Evolutionary conservation across 2,329 filamentous ascomycete species (phyloP), one percentile per base, ranked within the genome.

Genomic region (Triangularia setosa): DNA sequence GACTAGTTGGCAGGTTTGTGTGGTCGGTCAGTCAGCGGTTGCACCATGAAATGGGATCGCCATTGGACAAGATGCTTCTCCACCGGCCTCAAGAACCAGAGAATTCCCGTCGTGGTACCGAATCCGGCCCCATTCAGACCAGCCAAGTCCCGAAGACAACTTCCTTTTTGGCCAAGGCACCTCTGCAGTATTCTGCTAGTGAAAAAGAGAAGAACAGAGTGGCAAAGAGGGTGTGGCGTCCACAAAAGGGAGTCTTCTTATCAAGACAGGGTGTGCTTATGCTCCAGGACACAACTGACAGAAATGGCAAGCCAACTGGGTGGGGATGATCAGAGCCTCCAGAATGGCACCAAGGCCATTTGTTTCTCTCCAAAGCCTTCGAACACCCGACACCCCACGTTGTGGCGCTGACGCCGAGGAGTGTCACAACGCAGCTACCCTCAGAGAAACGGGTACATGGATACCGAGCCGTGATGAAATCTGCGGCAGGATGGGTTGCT

Each of bases 21-120:
- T 67, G 61, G 40, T n/a, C 40, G 40, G 55, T 63, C 60, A 28
- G 30, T 62, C 65, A 57, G 61, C 60, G 60, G 63, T 60, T 62
- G 60, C 58, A 64, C 24, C 40, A 40, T 18, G 48, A 56, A 7
- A 35, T 62, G 58, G 35, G 56, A 56, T 57, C 59, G 53, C 55
- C 60, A 69, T 69, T 68, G 68, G 69, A 64, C 52, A 57, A 40
- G 25, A 57, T 57, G 23, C 9, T 64, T 64, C 68, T 61, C 67
- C 64, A 64, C 63, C 62, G 58, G 60, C 55, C 54, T 60, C 40
- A 52, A 66, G 61, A 69, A 35, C 67, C 69, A 67, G 62, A 64
- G 62, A 58, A 65, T 61, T 58, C 18, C 58, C 60, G 60, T 59
- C 58, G 27, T 65, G 69, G 69, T 69, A 69, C 55, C 67, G 65